These are phyloP conservation scores for Coniochaeta sp. DNA, from an alignment of 2,329 filamentous ascomycete species.

Conservation along the genomic window DNA sequence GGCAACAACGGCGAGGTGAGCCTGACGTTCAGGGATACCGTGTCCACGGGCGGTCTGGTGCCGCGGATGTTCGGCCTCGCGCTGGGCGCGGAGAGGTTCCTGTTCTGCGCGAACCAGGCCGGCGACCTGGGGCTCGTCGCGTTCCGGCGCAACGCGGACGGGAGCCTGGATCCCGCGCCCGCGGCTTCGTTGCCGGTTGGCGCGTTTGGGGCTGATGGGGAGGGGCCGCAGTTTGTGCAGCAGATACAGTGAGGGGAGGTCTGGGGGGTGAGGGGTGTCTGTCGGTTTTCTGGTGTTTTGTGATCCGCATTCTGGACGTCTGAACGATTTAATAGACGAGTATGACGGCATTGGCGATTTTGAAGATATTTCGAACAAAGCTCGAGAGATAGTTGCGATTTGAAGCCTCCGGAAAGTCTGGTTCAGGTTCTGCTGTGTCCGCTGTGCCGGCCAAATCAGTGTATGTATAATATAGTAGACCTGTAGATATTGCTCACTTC, in stretches of 20 bases:
- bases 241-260: neutral
- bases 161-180: constrained; percentile 20
- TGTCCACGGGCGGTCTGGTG: constrained; percentile 25
- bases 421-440: too few species aligned
- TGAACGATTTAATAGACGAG: too few species aligned
- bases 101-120: constrained; percentile 41
- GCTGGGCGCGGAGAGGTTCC: constrained; percentile 18
- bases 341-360: too few species aligned
- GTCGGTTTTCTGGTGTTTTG: neutral
- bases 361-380: too few species aligned
- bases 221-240: constrained; percentile 23
- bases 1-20: constrained; percentile 18
- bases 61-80: constrained; percentile 41
- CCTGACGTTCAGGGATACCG: constrained; percentile 25
- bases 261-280: neutral
- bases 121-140: constrained; percentile 32
- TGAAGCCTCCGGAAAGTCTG: too few species aligned
- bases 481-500: too few species aligned
- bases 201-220: constrained; percentile 19
- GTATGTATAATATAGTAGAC: too few species aligned
- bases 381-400: too few species aligned
- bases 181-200: constrained; percentile 16
- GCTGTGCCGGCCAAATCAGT: too few species aligned
- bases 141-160: constrained; percentile 22
- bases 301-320: too few species aligned